phyloP scores from a whole-genome alignment of 75 land plant genomes.

The Pseudotsuga menziesii region DNA sequence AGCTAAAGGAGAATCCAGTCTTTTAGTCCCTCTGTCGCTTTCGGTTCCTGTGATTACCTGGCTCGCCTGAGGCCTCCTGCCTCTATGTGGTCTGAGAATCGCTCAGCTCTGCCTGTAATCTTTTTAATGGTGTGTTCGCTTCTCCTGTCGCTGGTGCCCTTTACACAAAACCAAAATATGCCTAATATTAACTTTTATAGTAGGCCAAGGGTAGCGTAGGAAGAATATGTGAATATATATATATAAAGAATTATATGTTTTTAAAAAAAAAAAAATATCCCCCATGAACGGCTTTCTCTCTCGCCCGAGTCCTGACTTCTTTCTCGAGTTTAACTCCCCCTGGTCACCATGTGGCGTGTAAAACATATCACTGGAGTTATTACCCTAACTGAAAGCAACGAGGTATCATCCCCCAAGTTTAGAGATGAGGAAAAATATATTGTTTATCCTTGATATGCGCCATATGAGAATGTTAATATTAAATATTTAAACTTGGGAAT shows the following conservation, averaged over 20 bases:
- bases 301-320: too few species aligned
- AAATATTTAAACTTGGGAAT: too few species aligned
- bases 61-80: slow-evolving; percentile 2
- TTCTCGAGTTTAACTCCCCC: too few species aligned
- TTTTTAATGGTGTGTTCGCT: background rate
- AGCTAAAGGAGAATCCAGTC: background rate
- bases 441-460: too few species aligned
- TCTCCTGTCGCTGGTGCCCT: background rate
- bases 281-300: slow-evolving; percentile 1
- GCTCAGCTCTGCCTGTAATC: background rate
- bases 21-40: background rate
- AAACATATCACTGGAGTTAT: too few species aligned
- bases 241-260: background rate
- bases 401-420: too few species aligned
- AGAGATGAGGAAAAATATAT: too few species aligned
- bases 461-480: too few species aligned
- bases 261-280: background rate
- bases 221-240: background rate
- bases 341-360: too few species aligned
- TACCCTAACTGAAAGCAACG: too few species aligned
- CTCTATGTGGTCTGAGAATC: background rate
- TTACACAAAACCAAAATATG: background rate
- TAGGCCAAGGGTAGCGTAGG: background rate
- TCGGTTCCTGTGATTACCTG: background rate
- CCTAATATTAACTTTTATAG: background rate